Evolutionary conservation across 169 alveolate genomes (phyloP), one percentile per base, ranked within the genome.

Genomic region (Cardiosporidium cionae): DNA sequence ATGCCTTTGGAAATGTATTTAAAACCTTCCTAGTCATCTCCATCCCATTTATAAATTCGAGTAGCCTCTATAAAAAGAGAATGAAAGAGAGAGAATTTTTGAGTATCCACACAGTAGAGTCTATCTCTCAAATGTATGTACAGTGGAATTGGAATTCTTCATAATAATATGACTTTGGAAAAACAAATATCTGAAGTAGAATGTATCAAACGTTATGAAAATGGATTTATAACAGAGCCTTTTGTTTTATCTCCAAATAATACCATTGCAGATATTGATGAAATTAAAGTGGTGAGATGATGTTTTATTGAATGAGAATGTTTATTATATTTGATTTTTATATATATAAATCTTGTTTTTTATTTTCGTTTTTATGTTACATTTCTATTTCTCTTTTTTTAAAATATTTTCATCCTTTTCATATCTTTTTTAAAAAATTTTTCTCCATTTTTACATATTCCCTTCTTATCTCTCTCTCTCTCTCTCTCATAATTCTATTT

Each of bases 111-210:
- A 1, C 1, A n/a, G 23, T 52, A 64, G n/a, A 70, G n/a, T 29
- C 34, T 6, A 1, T 1, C 28, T 32, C 27, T 34, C 6, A 32
- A 32, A n/a, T 33, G 5, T 25, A 44, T 16, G 25, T 29, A 52
- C 70, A 80, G 94, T 28, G 97, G 97, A 5, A 78, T 94, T 32
- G 98, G 98, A 0, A 82, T 94, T 62, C 90, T 94, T 52, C 98
- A 94, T 88, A 90, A 90, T 76, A 94, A 94, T 87, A 79, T 87
- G 82, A 77, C 88, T 44, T 78, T 89, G 7, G 93, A 84, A 52
- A 88, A 86, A 32, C 92, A 88, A 74, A 91, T 88, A 5, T 83
- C 81, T 76, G 93, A 92, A 64, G 95, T 94, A 31, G 70, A 84
- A 54, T 86, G 86, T 68, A 96, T 93, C 35, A 94, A 94, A 80